A percentile compares a stretch with the other conserved stretches of the same genome.
Evolutionary conservation across 345 rosid genomes (phyloP).

Genomic region (Euphorbia pulcherrima): DNA sequence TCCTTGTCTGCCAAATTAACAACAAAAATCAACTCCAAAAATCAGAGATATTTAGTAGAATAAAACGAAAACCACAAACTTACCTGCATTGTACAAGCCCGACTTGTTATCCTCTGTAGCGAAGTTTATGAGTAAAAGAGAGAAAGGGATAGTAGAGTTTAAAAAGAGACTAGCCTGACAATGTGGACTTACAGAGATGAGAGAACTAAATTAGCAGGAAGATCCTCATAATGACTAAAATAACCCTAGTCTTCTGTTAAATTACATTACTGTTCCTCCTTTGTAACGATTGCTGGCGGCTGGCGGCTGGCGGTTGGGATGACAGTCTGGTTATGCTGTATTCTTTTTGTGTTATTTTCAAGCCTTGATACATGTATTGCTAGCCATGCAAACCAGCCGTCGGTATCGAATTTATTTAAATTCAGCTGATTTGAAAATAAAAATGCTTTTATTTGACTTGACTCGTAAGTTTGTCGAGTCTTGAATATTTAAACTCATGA

Average conservation of each 20-base stretch:
- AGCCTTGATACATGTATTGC: too few relatives aligned
- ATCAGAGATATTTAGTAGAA: background rate
- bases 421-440: too few relatives aligned
- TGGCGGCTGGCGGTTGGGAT: background rate
- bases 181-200: constrained; percentile 3
- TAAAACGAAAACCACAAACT: background rate
- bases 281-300: background rate
- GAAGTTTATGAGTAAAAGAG: background rate
- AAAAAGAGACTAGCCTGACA: constrained; percentile 9
- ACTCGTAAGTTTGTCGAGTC: too few relatives aligned
- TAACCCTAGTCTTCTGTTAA: background rate
- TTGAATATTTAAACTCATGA: too few relatives aligned
- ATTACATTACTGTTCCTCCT: background rate
- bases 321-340: background rate
- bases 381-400: too few relatives aligned
- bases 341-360: background rate
- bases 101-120: background rate
- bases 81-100: constrained; percentile 17
- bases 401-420: too few relatives aligned
- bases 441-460: too few relatives aligned
- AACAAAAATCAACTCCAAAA: background rate
- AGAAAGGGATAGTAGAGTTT: constrained; percentile 11
- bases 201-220: background rate
- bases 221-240: background rate
- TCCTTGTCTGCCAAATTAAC: constrained; percentile 48